Evolutionary conservation across 139 green algal species (phyloP), one percentile per base, ranked within the genome.

Genomic region (Chlamydomonas sp.): DNA sequence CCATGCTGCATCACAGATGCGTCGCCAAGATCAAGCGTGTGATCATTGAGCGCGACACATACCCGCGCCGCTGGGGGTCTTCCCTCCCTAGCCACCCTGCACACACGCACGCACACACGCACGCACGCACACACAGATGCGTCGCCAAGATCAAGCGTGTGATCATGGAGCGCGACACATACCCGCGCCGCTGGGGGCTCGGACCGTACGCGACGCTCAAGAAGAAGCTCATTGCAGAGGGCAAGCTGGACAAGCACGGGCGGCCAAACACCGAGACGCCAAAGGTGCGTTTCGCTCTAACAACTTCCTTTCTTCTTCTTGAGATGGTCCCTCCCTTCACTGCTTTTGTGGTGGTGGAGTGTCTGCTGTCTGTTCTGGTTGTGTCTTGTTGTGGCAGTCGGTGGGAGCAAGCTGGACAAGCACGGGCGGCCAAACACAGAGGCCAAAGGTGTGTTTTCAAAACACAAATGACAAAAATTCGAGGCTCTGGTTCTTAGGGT

Each of bases 1-100:
- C n/a, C n/a, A n/a, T n/a, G n/a, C n/a, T n/a, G n/a, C n/a, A 69
- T 87, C 68, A 73, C 22, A 57, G 94, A 33, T 89, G 87, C 59
- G 95, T 97, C 26, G 94, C 94, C 33, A 97, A 97, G 78, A 88
- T 97, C 57, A 97, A 97, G 85, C 83, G 93, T 8, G 93, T 99
- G 0, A 94, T 99, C 65, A 98, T 99, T 92, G 95, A 99, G 82
- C 78, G 95, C 3, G 95, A 98, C 80, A 98, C 95, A n/a, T 99
- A 99, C 85, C 95, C 95, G 5, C 79, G 94, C 22, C 78, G 88
- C 67, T 95, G 80, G 63, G 83, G 34, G 33, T n/a, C n/a, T n/a
- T n/a, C n/a, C n/a, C n/a, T n/a, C n/a, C n/a, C n/a, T n/a, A n/a
- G n/a, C n/a, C n/a, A n/a, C n/a, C n/a, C n/a, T n/a, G n/a, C n/a